phyloP scores from a whole-genome alignment of 2,329 filamentous ascomycete species.

The Neodidymelliopsis sp. region DNA sequence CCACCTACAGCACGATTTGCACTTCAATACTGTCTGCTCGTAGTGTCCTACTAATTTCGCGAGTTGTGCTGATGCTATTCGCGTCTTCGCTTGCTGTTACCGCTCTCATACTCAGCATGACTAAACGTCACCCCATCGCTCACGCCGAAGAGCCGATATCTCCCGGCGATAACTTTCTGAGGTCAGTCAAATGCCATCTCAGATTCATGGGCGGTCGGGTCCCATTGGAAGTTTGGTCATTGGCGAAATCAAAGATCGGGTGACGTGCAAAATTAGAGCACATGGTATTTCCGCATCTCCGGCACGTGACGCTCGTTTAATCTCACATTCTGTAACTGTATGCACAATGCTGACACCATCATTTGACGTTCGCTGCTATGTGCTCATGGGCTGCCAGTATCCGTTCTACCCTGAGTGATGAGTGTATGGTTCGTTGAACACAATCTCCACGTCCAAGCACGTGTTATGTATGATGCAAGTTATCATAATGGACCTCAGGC shows the following conservation, averaged over 20 bases:
- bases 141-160: conserved; percentile 4
- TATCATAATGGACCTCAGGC: too few species aligned
- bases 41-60: background rate
- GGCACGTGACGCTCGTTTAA: too few species aligned
- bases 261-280: conserved; percentile 11
- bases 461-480: too few species aligned
- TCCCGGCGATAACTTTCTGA: conserved; percentile 1
- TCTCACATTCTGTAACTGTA: too few species aligned
- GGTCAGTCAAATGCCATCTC: conserved; percentile 1
- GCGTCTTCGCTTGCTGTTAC: background rate
- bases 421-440: too few species aligned
- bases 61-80: background rate
- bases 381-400: too few species aligned
- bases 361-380: too few species aligned
- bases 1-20: background rate
- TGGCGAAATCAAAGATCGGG: conserved; percentile 7
- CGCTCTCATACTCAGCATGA: conserved; percentile 9
- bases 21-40: background rate
- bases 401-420: too few species aligned
- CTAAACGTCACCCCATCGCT: conserved; percentile 12
- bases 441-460: too few species aligned
- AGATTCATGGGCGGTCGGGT: background rate
- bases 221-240: background rate
- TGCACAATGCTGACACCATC: too few species aligned
- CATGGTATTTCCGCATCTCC: conserved; percentile 2